Base-by-base conservation (phyloP, 2,329 filamentous ascomycete species). In the Thermomyces lanuginosus region DNA sequence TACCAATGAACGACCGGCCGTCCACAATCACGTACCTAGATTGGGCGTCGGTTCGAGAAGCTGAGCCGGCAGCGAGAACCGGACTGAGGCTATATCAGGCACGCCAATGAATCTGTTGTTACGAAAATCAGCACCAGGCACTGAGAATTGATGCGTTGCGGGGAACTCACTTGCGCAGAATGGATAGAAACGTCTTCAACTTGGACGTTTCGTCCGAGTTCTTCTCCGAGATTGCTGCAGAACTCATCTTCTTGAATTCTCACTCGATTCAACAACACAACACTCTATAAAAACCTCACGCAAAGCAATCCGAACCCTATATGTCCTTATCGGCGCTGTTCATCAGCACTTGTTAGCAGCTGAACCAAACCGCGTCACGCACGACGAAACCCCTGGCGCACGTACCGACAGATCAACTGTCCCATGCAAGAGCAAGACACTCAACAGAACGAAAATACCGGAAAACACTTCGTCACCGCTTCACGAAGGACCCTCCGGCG, bases 91-190 rank as follows among this genome's bases (percentile, higher is more conserved):
- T 45, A 98, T 89, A 56, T 98, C 89, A 40, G 84, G 66, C 31
- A 98, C 89, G 41, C 89, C 89, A 44, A 95, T 83, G 56, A 95
- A 95, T 52, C 86, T 91, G n/a, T n/a, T n/a, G n/a, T n/a, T n/a
- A 53, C 34, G 32, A 34, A 26, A 26, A 33, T 30, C 31, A 27
- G 9, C 13, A 19, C 12, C 35, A 11, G 33, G 24, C 16, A 12
- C 16, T 30, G 16, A 26, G 22, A 35, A 30, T 30, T 21, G 22
- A 28, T 20, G 16, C 10, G 10, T 15, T 30, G 14, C 11, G 10
- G 16, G 10, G 24, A 5, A 27, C 72, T 60, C 66, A 92, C 82
- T 79, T 92, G 56, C 76, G 76, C 46, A 95, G 58, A 40, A 93
- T 92, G 28, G 74, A 71, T 35, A 93, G 55, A 46, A 95, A 92